Conservation (phyloP, 2,329 filamentous ascomycete genomes). For the Corinectria fuckeliana region DNA sequence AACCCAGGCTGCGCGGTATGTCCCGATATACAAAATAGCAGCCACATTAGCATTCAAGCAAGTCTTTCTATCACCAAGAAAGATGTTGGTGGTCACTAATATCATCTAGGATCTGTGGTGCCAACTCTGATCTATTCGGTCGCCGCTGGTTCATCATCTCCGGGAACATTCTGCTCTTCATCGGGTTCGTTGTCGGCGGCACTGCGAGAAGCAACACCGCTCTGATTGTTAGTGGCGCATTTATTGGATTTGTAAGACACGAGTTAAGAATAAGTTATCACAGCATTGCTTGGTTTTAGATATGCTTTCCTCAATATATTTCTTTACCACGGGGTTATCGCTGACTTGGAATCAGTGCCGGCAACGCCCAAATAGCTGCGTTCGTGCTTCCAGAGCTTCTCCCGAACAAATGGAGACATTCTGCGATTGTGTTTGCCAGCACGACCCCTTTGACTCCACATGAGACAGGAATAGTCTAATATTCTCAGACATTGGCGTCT, state of each 20-base stretch:
- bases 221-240: constrained; percentile 47
- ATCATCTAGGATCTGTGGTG: constrained; percentile 40
- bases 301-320: too few relatives aligned
- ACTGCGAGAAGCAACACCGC: constrained; percentile 47
- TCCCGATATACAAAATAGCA: constrained; percentile 48
- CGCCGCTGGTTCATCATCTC: constrained; percentile 35
- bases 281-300: too few relatives aligned
- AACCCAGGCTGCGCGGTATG: constrained; percentile 42
- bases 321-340: background rate
- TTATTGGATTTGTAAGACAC: constrained; percentile 47
- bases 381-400: constrained; percentile 55
- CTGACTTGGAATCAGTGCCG: constrained; percentile 36
- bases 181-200: constrained; percentile 40
- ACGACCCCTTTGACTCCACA: rapidly evolving
- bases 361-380: constrained; percentile 52
- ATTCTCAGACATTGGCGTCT: constrained; percentile 45
- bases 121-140: constrained; percentile 56
- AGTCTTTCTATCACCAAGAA: background rate
- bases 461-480: background rate
- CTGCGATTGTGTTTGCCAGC: constrained; percentile 49
- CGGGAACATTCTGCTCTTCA: constrained; percentile 17
- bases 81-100: too few relatives aligned
- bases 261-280: too few relatives aligned
- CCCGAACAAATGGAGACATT: constrained; percentile 56
- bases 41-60: constrained; percentile 49